Evolutionary conservation across 352 stramenopile genomes (phyloP).

Genomic region (Blastocystis sp.): DNA sequence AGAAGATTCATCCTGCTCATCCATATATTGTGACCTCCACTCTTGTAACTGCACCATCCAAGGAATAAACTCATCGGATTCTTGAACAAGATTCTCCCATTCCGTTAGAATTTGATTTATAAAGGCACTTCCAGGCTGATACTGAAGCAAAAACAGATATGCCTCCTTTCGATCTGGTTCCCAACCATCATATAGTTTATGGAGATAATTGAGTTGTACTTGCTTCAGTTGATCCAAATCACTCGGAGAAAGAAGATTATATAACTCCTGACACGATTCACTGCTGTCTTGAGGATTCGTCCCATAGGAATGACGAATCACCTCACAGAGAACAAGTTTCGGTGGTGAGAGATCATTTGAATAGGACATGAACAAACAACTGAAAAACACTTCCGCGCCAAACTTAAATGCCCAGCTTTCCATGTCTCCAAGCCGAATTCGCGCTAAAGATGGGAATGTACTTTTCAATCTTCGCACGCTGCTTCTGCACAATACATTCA

Average conservation of each 20-base stretch:
- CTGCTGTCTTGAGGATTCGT: neutral
- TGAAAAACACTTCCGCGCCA: constrained; percentile 68
- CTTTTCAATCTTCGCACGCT: constrained; percentile 81
- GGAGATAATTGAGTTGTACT: neutral
- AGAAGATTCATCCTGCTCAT: neutral
- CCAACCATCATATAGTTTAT: constrained; percentile 26
- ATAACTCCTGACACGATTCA: neutral
- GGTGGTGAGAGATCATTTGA: constrained; percentile 4
- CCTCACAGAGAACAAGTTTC: constrained; percentile 20
- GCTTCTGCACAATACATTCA: constrained; percentile 82
- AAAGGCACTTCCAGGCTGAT: neutral
- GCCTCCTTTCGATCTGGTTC: neutral
- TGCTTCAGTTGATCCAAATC: neutral
- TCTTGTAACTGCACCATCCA: neutral
- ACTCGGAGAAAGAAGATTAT: neutral
- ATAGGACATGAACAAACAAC: constrained; percentile 82
- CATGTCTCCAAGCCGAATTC: constrained; percentile 74
- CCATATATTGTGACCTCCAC: neutral
- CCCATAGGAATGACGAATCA: neutral
- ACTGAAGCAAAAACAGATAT: neutral
- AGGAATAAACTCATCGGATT: neutral
- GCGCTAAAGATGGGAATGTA: constrained; percentile 83
- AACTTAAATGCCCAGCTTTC: constrained; percentile 55
- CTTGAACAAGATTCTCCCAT: neutral
- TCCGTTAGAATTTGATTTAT: neutral